Percentiles rank a stretch among this genome's conserved stretches.
These are phyloP conservation scores for Pleurotus eryngii DNA, from an alignment of 768 basidiomycete genomes.

Conservation along the genomic window DNA sequence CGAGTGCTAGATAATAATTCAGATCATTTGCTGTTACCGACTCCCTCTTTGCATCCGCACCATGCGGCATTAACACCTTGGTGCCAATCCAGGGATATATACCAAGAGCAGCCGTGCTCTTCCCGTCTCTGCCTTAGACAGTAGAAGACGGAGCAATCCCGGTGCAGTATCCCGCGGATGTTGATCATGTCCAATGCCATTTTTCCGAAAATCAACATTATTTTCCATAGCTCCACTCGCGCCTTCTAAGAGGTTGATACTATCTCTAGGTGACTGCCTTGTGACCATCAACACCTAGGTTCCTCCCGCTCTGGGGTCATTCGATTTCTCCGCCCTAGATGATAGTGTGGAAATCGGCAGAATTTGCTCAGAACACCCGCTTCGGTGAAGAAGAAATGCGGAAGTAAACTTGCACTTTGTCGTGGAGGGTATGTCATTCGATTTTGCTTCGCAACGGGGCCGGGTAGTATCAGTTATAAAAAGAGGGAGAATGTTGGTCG, in stretches of 20 bases:
- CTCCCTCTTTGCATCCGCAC: too few relatives aligned
- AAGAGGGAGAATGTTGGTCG: neutral
- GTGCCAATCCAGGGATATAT: too few relatives aligned
- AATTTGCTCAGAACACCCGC: neutral
- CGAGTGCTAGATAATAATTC: too few relatives aligned
- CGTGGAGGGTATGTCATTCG: too few relatives aligned
- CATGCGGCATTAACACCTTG: too few relatives aligned
- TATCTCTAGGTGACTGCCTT: neutral
- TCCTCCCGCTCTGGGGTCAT: neutral
- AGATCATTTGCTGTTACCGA: too few relatives aligned
- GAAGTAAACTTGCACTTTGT: neutral
- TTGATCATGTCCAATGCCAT: constrained; percentile 1
- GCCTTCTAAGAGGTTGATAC: neutral
- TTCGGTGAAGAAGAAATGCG: constrained; percentile 1
- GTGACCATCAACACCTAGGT: neutral
- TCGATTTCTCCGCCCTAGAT: neutral
- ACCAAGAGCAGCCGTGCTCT: too few relatives aligned
- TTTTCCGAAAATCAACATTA: constrained; percentile 1
- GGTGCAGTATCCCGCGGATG: neutral
- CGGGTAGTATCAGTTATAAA: neutral
- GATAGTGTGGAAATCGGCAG: neutral
- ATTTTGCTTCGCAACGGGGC: neutral
- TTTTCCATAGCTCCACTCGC: neutral
- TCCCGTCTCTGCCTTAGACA: neutral
- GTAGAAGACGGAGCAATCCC: constrained; percentile 2